Evolutionary conservation across 1,284 basidiomycete genomes (phyloP).

Genomic region (Rhodofomes roseus): DNA sequence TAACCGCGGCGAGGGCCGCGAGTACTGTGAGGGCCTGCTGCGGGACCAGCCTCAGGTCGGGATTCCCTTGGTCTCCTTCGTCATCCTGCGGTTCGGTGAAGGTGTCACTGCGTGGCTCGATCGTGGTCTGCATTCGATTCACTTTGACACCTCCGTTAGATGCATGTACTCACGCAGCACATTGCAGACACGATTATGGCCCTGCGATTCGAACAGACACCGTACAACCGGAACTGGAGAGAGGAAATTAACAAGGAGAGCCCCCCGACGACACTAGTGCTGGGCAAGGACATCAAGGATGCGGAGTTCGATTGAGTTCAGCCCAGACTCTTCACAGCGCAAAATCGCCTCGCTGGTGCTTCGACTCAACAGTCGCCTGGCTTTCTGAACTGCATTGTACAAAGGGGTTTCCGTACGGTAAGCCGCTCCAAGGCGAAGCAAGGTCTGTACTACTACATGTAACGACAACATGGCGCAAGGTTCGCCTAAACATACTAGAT

Average conservation of each 20-base stretch:
- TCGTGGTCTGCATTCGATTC: slow-evolving; percentile 6
- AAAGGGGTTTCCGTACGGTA: too few species aligned
- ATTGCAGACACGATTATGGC: slow-evolving; percentile 4
- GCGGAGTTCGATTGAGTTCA: slow-evolving; percentile 4
- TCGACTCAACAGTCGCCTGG: too few species aligned
- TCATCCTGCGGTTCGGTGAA: slow-evolving; percentile 10
- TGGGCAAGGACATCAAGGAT: slow-evolving; percentile 5
- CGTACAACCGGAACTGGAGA: slow-evolving; percentile 15
- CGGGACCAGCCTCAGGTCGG: neutral
- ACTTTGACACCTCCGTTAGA: neutral
- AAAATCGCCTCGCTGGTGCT: too few species aligned
- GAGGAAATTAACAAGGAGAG: slow-evolving; percentile 5
- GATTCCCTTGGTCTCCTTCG: slow-evolving; percentile 7
- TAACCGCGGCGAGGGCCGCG: slow-evolving; percentile 14
- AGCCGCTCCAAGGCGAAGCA: too few species aligned
- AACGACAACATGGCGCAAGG: too few species aligned
- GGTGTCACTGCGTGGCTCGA: slow-evolving; percentile 11
- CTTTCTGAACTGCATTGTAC: too few species aligned
- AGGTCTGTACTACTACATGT: too few species aligned
- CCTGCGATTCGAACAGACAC: neutral
- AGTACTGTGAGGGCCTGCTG: slow-evolving; percentile 12
- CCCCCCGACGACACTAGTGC: slow-evolving; percentile 2
- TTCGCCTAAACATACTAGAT: too few species aligned
- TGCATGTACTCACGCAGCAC: neutral
- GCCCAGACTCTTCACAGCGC: too few species aligned